Base-by-base conservation (phyloP, 2,329 filamentous ascomycete genomes). In the Calonectria henricotiae region DNA sequence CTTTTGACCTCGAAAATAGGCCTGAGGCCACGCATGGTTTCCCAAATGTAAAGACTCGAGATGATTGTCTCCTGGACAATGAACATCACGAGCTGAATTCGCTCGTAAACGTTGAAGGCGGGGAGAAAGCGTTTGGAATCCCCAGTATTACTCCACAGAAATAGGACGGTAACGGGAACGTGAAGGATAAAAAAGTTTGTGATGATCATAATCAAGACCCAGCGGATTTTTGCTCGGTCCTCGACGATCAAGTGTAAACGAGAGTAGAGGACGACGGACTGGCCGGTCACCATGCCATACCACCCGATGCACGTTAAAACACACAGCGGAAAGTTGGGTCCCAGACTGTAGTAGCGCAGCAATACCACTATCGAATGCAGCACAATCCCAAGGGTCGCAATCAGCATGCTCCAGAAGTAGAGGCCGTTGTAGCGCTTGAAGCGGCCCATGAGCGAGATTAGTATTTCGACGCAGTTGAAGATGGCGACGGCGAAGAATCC, bases 211-310 rank as follows among this genome's bases (percentile, higher is more conserved):
- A 74, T 81, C 2, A 90, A 82, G 0, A 89, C 86, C 30, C 82
- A 82, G 2, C 83, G 84, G 1, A 91, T 81, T 3, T 86, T 78
- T 2, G 79, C 79, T 23, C 85, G 70, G 81, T 89, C 86, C 13
- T 85, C 85, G 11, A 89, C 82, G n/a, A 92, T 84, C 1, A 92
- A 83, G 75, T 91, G 89, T 1, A 92, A 82, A 1, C 90, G 85
- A 1, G 89, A 91, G 80, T 89, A 92, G 1, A 92, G 81, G 1
- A 92, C 89, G 17, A 91, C 75, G 0, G 87, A 86, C 76, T 91
- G 89, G 0, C 89, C 90, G 0, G 89, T 90, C 0, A 91, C 85
- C 88, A 91, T 90, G 1, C 76, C 72, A 15, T 74, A 77, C 79
- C 80, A 82, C 4, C 79, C 79, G 12, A 78, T 68, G 13, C 61